A percentile compares a stretch with the other conserved stretches of the same genome.
phyloP scores from a whole-genome alignment of 31 red algal species.

The Odonthalia washingtoniensis region DNA sequence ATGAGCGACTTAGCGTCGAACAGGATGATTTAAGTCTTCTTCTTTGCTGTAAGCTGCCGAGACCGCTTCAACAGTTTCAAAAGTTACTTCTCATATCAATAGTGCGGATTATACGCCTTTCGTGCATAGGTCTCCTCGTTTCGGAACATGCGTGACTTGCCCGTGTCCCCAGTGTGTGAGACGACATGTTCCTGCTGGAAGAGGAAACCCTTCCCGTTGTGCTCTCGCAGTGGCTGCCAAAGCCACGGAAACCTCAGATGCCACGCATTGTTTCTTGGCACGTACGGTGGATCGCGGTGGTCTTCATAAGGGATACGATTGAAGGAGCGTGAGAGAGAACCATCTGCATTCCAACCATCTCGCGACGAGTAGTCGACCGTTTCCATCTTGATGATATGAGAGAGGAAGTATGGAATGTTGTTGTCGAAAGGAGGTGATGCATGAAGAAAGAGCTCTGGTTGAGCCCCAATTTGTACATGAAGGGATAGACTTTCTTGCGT shows the following conservation, averaged over 20 bases:
- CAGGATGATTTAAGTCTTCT: conserved; percentile 35
- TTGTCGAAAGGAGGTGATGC: no score
- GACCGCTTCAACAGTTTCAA: conserved; percentile 21
- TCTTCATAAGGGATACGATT: neutral
- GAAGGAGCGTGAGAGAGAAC: neutral
- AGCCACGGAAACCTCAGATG: neutral
- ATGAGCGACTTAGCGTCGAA: conserved; percentile 51
- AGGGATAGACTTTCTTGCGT: no score
- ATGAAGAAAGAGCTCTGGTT: no score
- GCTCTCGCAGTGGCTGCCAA: conserved; percentile 44
- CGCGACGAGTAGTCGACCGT: no score
- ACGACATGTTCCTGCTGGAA: conserved; percentile 51
- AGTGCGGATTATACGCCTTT: conserved; percentile 17
- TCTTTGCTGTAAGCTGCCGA: conserved; percentile 8
- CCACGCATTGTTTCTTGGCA: neutral
- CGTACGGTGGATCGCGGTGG: neutral
- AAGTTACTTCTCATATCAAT: conserved; percentile 18
- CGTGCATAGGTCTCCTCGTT: neutral
- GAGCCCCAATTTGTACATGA: no score
- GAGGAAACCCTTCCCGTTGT: conserved; percentile 44
- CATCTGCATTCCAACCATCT: conserved; percentile 45
- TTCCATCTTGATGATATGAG: no score
- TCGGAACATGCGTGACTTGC: conserved; percentile 1
- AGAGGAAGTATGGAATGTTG: no score
- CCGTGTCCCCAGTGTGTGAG: conserved; percentile 27